Evolutionary conservation across 2,329 filamentous ascomycete species (phyloP), one percentile per base, ranked within the genome.

Genomic region (Chaetomiaceae sp.): DNA sequence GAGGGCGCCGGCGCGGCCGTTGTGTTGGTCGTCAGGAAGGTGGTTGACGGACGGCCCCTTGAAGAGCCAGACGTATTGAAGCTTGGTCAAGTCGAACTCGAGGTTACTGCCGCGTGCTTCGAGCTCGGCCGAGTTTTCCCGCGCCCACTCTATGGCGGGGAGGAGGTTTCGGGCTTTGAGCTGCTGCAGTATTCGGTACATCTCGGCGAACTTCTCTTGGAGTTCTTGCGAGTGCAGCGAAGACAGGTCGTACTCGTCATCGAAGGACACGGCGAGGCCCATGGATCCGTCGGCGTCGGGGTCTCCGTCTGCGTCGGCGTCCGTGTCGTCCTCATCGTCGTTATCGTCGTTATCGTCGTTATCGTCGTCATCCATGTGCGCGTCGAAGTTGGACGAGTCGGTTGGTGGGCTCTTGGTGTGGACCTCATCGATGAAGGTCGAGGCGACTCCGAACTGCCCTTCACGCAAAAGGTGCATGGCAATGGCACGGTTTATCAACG

Each of bases 401-500:
- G 66, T 53, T 35, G 60, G 34, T 25, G 43, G 25, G 21, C 33
- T n/a, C 6, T 51, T 38, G 38, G 73, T 67, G 52, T 73, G 69
- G 14, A 73, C 81, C 73, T 97, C 93, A 13, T 78, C 73, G 43
- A 96, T 81, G 61, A 99, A 96, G 1, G 85, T 89, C 14, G 85
- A 83, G 12, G 92, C 92, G 2, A 96, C 91, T 19, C 77, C 78
- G 68, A 99, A 99, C 65, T 96, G 87, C 43, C 93, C 93, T 70
- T 97, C 92, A 35, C 93, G 87, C 34, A 99, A 78, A 19, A 99
- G 79, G 65, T 99, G 93, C 90, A 97, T 96, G 9, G 88, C 88
- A 60, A 99, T 95, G 6, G 93, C 92, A 50, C 91, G 83, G 70
- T 96, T 95, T 65, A 97, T 89, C 12, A 96, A 76, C 14, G 78